These are phyloP conservation scores for Gossypium davidsonii DNA, from an alignment of 441 rosid genomes.

Conservation along the genomic window DNA sequence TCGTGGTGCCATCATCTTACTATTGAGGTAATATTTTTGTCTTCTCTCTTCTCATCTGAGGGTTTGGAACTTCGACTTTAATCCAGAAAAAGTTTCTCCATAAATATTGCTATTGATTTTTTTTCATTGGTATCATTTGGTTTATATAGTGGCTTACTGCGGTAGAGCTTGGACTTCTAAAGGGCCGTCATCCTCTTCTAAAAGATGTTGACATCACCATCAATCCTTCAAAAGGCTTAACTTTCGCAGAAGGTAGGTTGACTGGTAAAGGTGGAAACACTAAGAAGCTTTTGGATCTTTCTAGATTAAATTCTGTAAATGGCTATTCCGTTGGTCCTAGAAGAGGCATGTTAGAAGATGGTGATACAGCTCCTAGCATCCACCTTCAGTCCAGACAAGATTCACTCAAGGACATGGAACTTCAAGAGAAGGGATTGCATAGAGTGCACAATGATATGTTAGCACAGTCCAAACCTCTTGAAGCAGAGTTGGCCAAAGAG, in stretches of 20 bases:
- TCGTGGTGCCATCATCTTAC: constrained; percentile 84
- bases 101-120: constrained; percentile 18
- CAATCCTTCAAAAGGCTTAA: constrained; percentile 60
- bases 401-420: constrained; percentile 27
- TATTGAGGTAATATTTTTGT: constrained; percentile 49
- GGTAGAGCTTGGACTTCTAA: constrained; percentile 91
- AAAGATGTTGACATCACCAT: constrained; percentile 76
- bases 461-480: constrained; percentile 32
- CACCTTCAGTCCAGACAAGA: constrained; percentile 28
- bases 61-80: constrained; percentile 1
- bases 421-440: constrained; percentile 22
- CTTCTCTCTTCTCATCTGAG: constrained; percentile 9
- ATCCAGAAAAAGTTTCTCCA: constrained; percentile 8
- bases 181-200: constrained; percentile 96
- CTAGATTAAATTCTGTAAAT: constrained; percentile 33
- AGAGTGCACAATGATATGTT: constrained; percentile 24
- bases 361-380: constrained; percentile 21
- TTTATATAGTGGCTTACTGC: constrained; percentile 85
- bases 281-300: constrained; percentile 42
- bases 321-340: constrained; percentile 34
- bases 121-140: constrained; percentile 23
- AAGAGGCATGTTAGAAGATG: constrained; percentile 30
- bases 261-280: constrained; percentile 28
- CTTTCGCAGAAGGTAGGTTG: constrained; percentile 41
- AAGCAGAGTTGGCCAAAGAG: constrained; percentile 39